Evolutionary conservation across 495 filamentous ascomycete species (phyloP).

Genomic region (Achaetomiella virescens): DNA sequence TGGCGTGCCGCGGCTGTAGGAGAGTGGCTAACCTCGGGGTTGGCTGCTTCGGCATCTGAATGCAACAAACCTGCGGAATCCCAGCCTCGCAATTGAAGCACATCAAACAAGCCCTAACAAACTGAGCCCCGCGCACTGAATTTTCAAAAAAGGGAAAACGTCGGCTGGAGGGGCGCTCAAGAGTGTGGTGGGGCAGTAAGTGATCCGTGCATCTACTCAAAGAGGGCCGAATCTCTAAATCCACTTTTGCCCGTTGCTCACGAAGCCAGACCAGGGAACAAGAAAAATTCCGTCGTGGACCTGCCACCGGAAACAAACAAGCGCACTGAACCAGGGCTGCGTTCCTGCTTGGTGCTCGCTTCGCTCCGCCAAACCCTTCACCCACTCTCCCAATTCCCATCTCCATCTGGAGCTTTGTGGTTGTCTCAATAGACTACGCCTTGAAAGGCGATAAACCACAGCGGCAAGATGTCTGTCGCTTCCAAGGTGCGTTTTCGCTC

Average conservation of each 20-base stretch:
- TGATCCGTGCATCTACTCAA: conserved; percentile 17
- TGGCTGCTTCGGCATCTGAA: too few species aligned
- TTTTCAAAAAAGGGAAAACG: conserved; percentile 15
- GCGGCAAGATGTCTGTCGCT: conserved; percentile 58
- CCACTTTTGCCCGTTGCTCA: conserved; percentile 15
- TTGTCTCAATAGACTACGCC: conserved; percentile 13
- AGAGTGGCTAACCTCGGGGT: too few species aligned
- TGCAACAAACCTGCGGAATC: background rate
- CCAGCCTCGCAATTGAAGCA: too few species aligned
- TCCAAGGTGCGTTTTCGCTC: conserved; percentile 47
- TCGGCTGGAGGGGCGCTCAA: background rate
- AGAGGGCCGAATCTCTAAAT: conserved; percentile 6
- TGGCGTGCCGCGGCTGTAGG: too few species aligned
- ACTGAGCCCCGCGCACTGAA: conserved; percentile 18
- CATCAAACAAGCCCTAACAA: conserved; percentile 19
- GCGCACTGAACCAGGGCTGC: conserved; percentile 17
- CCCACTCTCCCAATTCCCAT: conserved; percentile 3
- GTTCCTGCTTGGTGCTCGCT: conserved; percentile 8
- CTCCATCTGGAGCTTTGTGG: conserved; percentile 19
- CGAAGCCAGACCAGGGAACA: conserved; percentile 5
- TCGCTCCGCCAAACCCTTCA: background rate
- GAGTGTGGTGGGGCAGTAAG: conserved; percentile 14
- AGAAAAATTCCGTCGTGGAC: conserved; percentile 11
- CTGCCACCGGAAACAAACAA: conserved; percentile 12
- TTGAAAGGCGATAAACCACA: conserved; percentile 30